These are phyloP conservation scores for Penicillium lividum DNA, from an alignment of 495 filamentous ascomycete genomes.

Conservation along the genomic window DNA sequence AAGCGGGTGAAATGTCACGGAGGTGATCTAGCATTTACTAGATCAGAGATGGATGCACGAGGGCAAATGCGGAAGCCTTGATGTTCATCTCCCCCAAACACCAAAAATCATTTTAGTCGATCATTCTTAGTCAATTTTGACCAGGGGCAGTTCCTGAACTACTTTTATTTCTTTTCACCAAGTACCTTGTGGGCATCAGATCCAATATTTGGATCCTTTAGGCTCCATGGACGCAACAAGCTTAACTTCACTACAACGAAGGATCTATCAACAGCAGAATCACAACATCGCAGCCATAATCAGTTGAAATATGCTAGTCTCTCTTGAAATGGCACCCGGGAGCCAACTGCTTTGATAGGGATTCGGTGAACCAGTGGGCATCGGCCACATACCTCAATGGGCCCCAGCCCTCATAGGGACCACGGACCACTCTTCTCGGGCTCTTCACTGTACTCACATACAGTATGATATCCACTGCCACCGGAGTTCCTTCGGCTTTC, in stretches of 20 bases:
- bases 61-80: not conserved
- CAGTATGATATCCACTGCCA: slow-evolving; percentile 5
- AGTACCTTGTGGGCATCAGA: slow-evolving; percentile 32
- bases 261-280: not conserved
- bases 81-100: not conserved
- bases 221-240: slow-evolving; percentile 15
- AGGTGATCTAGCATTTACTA: not conserved
- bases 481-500: slow-evolving; percentile 15
- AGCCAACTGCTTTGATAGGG: not conserved
- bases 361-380: not conserved
- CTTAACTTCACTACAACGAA: slow-evolving; percentile 13
- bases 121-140: slow-evolving; percentile 8
- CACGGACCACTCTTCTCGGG: not conserved
- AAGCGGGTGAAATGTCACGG: not conserved
- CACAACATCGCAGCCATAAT: not conserved
- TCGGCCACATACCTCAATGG: slow-evolving; percentile 1
- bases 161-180: slow-evolving; percentile 27
- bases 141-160: slow-evolving; percentile 9
- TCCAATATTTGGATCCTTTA: slow-evolving; percentile 18
- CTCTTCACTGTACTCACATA: slow-evolving; percentile 11
- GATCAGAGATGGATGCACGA: not conserved
- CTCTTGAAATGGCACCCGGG: slow-evolving; percentile 6
- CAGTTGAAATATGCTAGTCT: not conserved
- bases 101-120: not conserved
- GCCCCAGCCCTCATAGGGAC: not conserved